Base-by-base conservation (phyloP, 2,329 filamentous ascomycete species). In the Xylaria sp. region DNA sequence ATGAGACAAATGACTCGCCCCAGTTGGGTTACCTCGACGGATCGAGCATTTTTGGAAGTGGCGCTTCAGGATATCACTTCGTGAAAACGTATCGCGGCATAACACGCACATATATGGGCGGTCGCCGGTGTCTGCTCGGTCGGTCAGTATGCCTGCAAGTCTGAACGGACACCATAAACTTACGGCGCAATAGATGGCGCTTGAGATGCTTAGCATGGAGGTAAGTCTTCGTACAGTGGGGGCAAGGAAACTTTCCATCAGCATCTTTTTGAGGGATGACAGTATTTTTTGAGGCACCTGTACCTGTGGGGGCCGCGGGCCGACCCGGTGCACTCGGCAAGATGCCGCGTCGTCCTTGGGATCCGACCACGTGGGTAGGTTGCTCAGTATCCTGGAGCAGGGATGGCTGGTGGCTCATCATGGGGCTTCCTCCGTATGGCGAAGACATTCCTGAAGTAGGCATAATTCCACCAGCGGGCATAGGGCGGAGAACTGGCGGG, bases 41-140 rank as follows among this genome's bases (percentile, higher is more conserved):
- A 97, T 92, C 40, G 95, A 97, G 82, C 95, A 99, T 83, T 99
- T 99, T 79, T 97, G 94, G 80, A 98, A 99, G 81, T 99, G 95
- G 69, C 95, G 92, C 84, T 99, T 99, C 73, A 99, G 82, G 69
- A 99, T 98, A 76, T 99, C 95, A 84, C 93, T 97, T 77, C 95
- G 90, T 51, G 92, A 97, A 80, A 99, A 99, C 35, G 94, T 98
- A 79, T 98, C 95, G 78, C 95, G 93, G 84, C 95, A 99, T 54
- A 99, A 84, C 69, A 96, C 92, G 80, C 95, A 99, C 88, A 96
- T 96, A 82, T 99, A 99, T 60, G 95, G 95, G 69, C 95, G 92
- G 78, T 98, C 94, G 74, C 95, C 95, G 65, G 95, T 98, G 82
- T 99, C 94, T 97, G 72, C 47, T 19, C 35, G 50, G 28, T 42